phyloP scores from a whole-genome alignment of 176 grass and related monocot genomes.

The Phoenix roebelenii region DNA sequence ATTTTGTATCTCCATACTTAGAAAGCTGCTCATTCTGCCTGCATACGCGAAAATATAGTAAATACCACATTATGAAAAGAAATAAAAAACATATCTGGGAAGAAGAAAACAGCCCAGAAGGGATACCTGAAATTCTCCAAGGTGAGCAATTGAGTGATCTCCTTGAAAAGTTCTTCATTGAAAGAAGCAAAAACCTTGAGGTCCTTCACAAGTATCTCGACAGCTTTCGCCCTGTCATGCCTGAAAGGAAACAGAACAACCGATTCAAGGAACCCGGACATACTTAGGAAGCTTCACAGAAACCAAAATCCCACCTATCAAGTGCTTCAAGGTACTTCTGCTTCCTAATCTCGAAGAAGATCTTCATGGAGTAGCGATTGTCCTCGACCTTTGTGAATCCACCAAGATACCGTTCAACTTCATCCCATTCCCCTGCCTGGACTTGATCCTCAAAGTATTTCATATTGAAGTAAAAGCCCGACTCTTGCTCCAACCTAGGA shows the following conservation, averaged over 20 bases:
- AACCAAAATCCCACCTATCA: slow-evolving; percentile 50
- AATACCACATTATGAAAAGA: not conserved
- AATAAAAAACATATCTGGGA: no score
- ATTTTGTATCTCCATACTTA: slow-evolving; percentile 98
- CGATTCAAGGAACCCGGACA: not conserved
- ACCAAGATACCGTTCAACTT: slow-evolving; percentile 97
- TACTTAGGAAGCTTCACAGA: not conserved
- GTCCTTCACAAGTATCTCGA: slow-evolving; percentile 98
- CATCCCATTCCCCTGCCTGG: slow-evolving; percentile 96
- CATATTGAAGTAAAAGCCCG: slow-evolving; percentile 99
- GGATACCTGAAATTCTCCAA: slow-evolving; percentile 90
- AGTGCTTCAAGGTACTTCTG: slow-evolving; percentile 99
- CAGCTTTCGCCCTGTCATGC: slow-evolving; percentile 97
- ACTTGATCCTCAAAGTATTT: slow-evolving; percentile 97
- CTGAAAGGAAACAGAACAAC: slow-evolving; percentile 17
- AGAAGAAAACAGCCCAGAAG: not conserved
- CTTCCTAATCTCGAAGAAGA: slow-evolving; percentile 99
- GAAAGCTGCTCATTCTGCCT: slow-evolving; percentile 99
- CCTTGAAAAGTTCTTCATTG: slow-evolving; percentile 98
- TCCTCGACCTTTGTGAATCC: slow-evolving; percentile 99
- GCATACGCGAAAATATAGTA: slow-evolving; percentile 20
- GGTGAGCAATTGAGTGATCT: slow-evolving; percentile 95
- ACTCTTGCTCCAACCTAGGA: slow-evolving; percentile 90
- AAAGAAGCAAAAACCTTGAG: slow-evolving; percentile 99
- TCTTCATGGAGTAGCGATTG: slow-evolving; percentile 99